A percentile compares a stretch with the other conserved stretches of the same genome.
phyloP scores from a whole-genome alignment of 2,329 filamentous ascomycete genomes.

The Colletotrichum sp. region DNA sequence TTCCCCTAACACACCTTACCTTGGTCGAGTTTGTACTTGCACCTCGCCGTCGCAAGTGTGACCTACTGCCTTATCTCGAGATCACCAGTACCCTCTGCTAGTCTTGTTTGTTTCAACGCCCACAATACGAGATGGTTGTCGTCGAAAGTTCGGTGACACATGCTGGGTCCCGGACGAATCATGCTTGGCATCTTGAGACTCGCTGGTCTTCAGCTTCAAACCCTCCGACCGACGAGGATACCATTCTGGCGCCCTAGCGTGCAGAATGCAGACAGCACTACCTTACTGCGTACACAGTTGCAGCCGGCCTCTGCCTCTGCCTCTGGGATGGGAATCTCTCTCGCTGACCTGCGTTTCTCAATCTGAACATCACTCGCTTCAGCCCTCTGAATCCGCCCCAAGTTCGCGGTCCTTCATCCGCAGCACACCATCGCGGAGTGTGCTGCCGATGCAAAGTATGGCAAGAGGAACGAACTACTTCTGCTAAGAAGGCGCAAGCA shows the following conservation, averaged over 20 bases:
- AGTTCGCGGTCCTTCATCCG: background rate
- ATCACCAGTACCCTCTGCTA: background rate
- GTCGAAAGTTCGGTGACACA: conserved; percentile 12
- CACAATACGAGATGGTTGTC: conserved; percentile 12
- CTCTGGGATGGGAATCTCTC: background rate
- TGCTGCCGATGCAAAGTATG: background rate
- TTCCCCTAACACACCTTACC: background rate
- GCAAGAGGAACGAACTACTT: background rate
- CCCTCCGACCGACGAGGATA: conserved; percentile 2
- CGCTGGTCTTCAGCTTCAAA: conserved; percentile 14
- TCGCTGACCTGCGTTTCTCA: background rate
- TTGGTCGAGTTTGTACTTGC: background rate
- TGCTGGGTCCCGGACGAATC: background rate
- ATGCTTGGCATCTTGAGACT: conserved; percentile 21
- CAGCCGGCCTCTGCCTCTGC: background rate
- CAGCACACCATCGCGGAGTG: background rate
- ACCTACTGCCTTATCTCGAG: background rate
- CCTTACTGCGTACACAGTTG: background rate
- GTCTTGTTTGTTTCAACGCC: conserved; percentile 8
- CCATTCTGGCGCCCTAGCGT: background rate
- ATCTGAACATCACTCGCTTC: conserved; percentile 18
- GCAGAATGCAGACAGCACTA: background rate
- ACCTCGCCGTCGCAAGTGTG: background rate
- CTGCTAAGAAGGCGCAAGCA: background rate
- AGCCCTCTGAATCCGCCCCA: conserved; percentile 5